These are phyloP conservation scores for Pythium volutum DNA, from an alignment of 352 stramenopile species.

Conservation along the genomic window DNA sequence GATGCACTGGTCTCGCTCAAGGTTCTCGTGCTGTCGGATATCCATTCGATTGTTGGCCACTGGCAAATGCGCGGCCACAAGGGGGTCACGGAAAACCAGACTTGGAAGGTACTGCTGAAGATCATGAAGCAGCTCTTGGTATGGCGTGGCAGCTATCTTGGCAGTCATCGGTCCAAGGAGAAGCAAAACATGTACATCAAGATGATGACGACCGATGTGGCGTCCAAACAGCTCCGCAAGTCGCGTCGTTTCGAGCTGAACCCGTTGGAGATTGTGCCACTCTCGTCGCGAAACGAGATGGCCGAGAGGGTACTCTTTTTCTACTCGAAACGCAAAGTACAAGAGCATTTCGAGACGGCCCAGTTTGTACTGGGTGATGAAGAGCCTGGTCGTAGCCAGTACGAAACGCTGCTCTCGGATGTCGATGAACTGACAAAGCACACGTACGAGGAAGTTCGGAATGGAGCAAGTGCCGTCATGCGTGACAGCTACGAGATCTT, in stretches of 20 bases:
- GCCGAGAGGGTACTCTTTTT: slow-evolving; percentile 66
- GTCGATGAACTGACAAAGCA: slow-evolving; percentile 53
- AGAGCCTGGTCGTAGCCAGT: slow-evolving; percentile 19
- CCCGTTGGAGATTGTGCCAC: slow-evolving; percentile 25
- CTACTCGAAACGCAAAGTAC: slow-evolving; percentile 50
- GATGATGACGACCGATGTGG: slow-evolving; percentile 44
- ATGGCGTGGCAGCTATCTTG: slow-evolving; percentile 47
- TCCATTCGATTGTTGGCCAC: slow-evolving; percentile 42
- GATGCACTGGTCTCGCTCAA: slow-evolving; percentile 41
- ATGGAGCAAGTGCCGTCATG: slow-evolving; percentile 39
- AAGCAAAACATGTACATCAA: slow-evolving; percentile 55
- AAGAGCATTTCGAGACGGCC: slow-evolving; percentile 62
- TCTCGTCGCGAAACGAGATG: slow-evolving; percentile 65
- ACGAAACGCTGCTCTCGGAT: slow-evolving; percentile 45
- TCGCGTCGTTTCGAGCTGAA: slow-evolving; percentile 20
- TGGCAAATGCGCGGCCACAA: slow-evolving; percentile 45
- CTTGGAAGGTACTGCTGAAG: slow-evolving; percentile 47
- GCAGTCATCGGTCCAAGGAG: slow-evolving; percentile 39
- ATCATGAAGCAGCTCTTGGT: slow-evolving; percentile 53
- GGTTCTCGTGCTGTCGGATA: slow-evolving; percentile 33
- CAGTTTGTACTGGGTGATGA: slow-evolving; percentile 35
- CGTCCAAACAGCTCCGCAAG: slow-evolving; percentile 43
- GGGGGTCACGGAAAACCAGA: slow-evolving; percentile 52
- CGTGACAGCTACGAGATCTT: slow-evolving; percentile 53
- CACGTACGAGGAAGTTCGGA: slow-evolving; percentile 51